Evolutionary conservation across 2,329 filamentous ascomycete genomes (phyloP).

Genomic region (Sporothrix variecibatus): DNA sequence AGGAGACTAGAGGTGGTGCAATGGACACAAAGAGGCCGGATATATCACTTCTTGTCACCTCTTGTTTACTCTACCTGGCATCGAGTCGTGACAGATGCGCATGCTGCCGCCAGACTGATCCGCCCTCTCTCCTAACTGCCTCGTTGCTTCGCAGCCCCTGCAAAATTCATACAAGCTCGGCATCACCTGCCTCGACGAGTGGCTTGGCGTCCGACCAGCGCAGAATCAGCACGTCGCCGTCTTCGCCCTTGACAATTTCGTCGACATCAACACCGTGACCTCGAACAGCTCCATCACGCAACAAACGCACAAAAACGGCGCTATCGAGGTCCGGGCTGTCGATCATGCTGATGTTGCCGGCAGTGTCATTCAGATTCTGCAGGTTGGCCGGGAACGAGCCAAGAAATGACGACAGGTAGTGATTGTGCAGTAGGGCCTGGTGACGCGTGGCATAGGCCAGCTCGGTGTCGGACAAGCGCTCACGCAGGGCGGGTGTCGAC

Average conservation of each 20-base stretch:
- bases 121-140: background rate
- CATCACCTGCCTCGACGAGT: conserved; percentile 56
- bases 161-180: conserved; percentile 57
- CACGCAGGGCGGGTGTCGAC: conserved; percentile 54
- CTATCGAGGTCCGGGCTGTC: conserved; percentile 79
- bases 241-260: conserved; percentile 56
- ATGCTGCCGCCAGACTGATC: background rate
- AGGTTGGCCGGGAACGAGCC: conserved; percentile 75
- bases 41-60: background rate
- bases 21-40: background rate
- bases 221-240: conserved; percentile 68
- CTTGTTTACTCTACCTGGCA: background rate
- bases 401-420: conserved; percentile 86
- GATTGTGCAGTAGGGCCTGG: conserved; percentile 77
- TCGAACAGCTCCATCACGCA: conserved; percentile 61
- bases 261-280: conserved; percentile 67
- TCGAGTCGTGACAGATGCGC: background rate
- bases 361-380: conserved; percentile 85
- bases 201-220: conserved; percentile 73
- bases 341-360: conserved; percentile 89
- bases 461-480: conserved; percentile 74
- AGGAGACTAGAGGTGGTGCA: background rate
- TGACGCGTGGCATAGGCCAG: conserved; percentile 81
- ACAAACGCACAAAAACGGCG: conserved; percentile 79
- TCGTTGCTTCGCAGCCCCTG: background rate